These are phyloP conservation scores for Pisolithus albus DNA, from an alignment of 768 basidiomycete species.

Conservation along the genomic window DNA sequence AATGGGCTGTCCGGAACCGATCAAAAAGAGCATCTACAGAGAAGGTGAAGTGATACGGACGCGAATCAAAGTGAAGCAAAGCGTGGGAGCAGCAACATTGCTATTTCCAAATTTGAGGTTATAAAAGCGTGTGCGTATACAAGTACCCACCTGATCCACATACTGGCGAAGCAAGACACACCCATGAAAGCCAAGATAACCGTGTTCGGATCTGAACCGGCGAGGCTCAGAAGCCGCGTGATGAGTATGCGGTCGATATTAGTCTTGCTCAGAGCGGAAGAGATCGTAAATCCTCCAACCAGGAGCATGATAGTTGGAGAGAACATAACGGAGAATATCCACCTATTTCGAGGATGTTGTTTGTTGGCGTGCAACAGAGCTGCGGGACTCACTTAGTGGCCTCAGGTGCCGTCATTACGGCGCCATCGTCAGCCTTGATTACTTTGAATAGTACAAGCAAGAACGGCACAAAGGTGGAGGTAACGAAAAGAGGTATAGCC, in stretches of 20 bases:
- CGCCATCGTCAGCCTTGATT: slow-evolving; percentile 51
- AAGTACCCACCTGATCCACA: slow-evolving; percentile 88
- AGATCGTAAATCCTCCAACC: slow-evolving; percentile 96
- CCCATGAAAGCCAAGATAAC: slow-evolving; percentile 93
- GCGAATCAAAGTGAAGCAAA: slow-evolving; percentile 93
- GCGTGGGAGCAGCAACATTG: slow-evolving; percentile 95
- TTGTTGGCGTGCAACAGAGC: background rate
- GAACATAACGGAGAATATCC: slow-evolving; percentile 93
- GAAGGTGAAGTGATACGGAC: slow-evolving; percentile 37
- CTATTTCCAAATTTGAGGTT: slow-evolving; percentile 31
- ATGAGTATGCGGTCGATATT: slow-evolving; percentile 90
- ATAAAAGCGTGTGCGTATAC: background rate
- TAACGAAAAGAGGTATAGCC: slow-evolving; percentile 98
- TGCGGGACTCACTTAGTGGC: slow-evolving; percentile 65
- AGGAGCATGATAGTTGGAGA: slow-evolving; percentile 98
- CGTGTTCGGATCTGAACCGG: slow-evolving; percentile 78
- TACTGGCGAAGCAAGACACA: slow-evolving; percentile 95
- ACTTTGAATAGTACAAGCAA: slow-evolving; percentile 82
- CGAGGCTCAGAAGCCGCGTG: slow-evolving; percentile 82
- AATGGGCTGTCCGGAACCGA: slow-evolving; percentile 60
- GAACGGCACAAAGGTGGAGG: slow-evolving; percentile 83
- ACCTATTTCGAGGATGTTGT: slow-evolving; percentile 40
- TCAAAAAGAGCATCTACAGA: slow-evolving; percentile 5
- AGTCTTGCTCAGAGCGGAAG: slow-evolving; percentile 92
- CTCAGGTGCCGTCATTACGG: slow-evolving; percentile 48